Evolutionary conservation across 169 alveolate species (phyloP), one percentile per base, ranked within the genome.

Genomic region (Plasmodium berghei): DNA sequence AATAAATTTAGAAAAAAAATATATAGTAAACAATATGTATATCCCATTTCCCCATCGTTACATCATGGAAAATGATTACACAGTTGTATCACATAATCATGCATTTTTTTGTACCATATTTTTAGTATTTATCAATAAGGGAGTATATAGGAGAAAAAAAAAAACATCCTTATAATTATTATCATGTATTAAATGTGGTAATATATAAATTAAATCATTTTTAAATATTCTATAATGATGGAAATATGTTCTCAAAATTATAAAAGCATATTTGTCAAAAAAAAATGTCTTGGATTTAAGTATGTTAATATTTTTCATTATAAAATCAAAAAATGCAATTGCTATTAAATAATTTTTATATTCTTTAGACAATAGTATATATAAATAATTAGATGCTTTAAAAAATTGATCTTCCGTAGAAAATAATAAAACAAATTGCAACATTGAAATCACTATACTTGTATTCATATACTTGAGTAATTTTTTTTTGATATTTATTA

Each of bases 391-490:
- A 62, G 88, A 74, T 55, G 63, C 88, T 5, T 63, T 48, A 22
- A 74, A 46, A 74, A 74, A 74, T 22, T 74, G 28, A 40, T 74
- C 74, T 4, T 49, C 67, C 0, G 52, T 10, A 20, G 88, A 74
- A 45, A 74, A 74, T 24, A 74, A 74, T 46, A 74, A 74, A 62
- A 74, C 46, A 74, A 74, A 74, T n/a, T 62, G 54, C n/a, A 73
- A 46, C 55, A 74, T 74, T 26, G 75, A 16, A 46, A 74, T 16
- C 40, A 74, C 22, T 20, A 74, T 61, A 2, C 67, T 45, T 24
- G 74, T 46, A 55, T 74, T 74, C 74, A 74, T 74, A 20, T 74
- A 18, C 14, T 20, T 4, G 6, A 55, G 9, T 48, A 74, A 62
- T 26, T 46, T 74, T 5, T 62, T 74, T 48, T 74, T 74, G 24